phyloP scores from a whole-genome alignment of 2,329 filamentous ascomycete genomes.

The Calonectria naviculata region DNA sequence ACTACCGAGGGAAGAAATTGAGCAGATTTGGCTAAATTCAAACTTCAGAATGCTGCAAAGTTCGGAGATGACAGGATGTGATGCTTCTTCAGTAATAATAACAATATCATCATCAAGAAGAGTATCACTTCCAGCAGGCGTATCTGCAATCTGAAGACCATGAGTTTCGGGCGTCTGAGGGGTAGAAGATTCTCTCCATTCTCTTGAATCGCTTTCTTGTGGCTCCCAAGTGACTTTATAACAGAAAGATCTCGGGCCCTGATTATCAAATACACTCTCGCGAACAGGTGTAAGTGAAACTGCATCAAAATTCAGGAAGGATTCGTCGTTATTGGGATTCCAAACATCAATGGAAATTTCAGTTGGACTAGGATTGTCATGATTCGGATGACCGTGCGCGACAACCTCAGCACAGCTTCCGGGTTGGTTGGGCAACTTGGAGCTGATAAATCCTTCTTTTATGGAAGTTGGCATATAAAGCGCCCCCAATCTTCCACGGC shows the following conservation, averaged over 20 bases:
- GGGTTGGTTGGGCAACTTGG: conserved; percentile 32
- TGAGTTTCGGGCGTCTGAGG: no score
- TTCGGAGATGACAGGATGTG: conserved; percentile 28
- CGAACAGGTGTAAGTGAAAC: conserved; percentile 55
- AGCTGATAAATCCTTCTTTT: conserved; percentile 43
- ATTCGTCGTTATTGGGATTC: conserved; percentile 33
- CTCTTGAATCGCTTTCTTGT: conserved; percentile 27
- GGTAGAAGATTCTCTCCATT: no score
- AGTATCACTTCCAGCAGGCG: not conserved
- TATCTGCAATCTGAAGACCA: not conserved
- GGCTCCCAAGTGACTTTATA: conserved; percentile 60
- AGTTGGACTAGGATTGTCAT: conserved; percentile 37
- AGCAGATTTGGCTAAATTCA: conserved; percentile 27
- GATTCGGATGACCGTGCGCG: conserved; percentile 37
- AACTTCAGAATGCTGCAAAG: conserved; percentile 34
- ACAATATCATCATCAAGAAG: conserved; percentile 22
- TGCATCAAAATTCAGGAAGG: conserved; percentile 49
- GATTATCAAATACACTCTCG: conserved; percentile 39
- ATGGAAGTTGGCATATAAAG: conserved; percentile 52
- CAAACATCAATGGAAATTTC: conserved; percentile 50
- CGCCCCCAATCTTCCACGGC: conserved; percentile 38
- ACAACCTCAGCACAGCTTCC: conserved; percentile 43
- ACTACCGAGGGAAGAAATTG: conserved; percentile 29
- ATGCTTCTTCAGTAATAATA: conserved; percentile 37
- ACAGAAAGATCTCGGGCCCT: conserved; percentile 47